Evolutionary conservation across 176 grass and related monocot species (phyloP).

Genomic region (Rhynchospora breviuscula): DNA sequence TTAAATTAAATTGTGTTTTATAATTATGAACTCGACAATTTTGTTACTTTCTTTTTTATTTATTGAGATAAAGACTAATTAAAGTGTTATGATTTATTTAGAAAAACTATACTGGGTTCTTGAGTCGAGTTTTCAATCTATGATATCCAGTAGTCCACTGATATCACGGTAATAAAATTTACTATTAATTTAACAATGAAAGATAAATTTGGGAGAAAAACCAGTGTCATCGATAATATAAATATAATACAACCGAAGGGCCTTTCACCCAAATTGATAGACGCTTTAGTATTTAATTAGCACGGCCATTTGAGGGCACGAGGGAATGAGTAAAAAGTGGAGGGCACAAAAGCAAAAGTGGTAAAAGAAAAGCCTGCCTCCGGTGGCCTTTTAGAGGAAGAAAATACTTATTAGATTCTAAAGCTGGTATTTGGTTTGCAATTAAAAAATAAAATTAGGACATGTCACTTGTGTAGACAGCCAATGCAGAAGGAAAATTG

Average conservation of each 20-base stretch:
- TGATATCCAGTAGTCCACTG: too few species aligned
- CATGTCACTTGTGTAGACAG: not conserved
- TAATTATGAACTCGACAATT: too few species aligned
- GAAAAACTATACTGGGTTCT: too few species aligned
- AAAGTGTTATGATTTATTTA: too few species aligned
- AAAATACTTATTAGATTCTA: conserved; percentile 56
- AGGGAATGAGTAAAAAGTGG: conserved; percentile 16
- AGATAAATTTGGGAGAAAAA: not conserved
- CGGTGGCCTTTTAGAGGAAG: conserved; percentile 23
- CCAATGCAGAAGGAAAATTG: not conserved
- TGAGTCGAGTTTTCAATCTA: too few species aligned
- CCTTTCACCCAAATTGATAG: conserved; percentile 5
- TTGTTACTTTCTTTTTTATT: too few species aligned
- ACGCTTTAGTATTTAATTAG: conserved; percentile 21
- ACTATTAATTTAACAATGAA: not conserved
- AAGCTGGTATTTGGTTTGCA: conserved; percentile 12
- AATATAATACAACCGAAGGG: conserved; percentile 11
- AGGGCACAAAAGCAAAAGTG: conserved; percentile 17
- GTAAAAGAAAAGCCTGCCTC: conserved; percentile 37
- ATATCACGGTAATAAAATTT: not conserved
- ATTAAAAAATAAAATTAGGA: not conserved
- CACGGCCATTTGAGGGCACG: conserved; percentile 18
- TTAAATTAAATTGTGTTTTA: too few species aligned
- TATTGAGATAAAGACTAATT: too few species aligned
- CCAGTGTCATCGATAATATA: not conserved